Percentiles rank a stretch among this genome's conserved stretches.
These are phyloP conservation scores for Pseudoscleropodium purum DNA, from an alignment of 225 moss, liverwort and hornwort genomes.

Conservation along the genomic window DNA sequence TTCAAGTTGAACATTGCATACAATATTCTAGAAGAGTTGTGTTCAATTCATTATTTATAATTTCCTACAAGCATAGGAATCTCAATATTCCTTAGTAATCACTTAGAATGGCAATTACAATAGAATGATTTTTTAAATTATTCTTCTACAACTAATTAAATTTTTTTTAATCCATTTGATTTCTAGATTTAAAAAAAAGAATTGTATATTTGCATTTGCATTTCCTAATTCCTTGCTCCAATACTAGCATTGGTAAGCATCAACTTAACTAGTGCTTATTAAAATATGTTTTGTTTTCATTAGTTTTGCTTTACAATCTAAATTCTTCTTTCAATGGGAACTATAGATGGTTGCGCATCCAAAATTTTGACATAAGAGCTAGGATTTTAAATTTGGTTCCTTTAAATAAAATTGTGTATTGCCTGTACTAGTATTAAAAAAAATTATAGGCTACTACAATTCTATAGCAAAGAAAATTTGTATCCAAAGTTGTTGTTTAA, in stretches of 20 bases:
- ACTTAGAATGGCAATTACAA: no score
- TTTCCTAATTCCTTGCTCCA: fast-evolving
- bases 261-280: neutral
- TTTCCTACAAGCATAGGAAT: no score
- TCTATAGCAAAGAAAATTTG: neutral
- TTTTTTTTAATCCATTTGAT: no score
- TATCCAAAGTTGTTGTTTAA: neutral
- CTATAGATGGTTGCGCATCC: neutral
- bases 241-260: neutral
- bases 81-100: no score
- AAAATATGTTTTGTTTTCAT: neutral
- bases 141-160: no score
- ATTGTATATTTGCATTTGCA: neutral
- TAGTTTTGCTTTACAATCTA: neutral
- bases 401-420: neutral
- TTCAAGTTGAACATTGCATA: no score
- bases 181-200: no score
- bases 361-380: neutral
- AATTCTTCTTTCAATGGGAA: neutral
- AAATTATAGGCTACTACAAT: no score
- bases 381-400: neutral
- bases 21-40: no score
- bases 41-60: no score
- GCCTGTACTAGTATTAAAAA: fast-evolving
- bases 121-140: no score